Evolutionary conservation across 2,329 filamentous ascomycete species (phyloP).

Genomic region (Talaromyces sp.): DNA sequence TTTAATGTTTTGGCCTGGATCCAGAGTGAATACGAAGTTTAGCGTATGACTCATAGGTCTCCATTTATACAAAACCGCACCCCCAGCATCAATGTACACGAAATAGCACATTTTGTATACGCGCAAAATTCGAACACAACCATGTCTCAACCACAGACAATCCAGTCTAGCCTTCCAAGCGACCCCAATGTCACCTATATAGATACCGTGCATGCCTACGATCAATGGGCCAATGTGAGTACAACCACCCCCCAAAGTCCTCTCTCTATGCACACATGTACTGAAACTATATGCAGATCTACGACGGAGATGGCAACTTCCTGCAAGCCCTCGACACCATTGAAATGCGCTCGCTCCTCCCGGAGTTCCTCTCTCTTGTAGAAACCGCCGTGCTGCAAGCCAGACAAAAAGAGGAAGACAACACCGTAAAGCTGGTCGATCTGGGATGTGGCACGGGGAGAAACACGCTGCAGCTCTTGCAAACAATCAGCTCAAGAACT

Average conservation of each 20-base stretch:
- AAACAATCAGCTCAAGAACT: background rate
- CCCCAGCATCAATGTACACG: background rate
- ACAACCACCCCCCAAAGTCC: too few relatives aligned
- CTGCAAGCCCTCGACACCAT: constrained; percentile 59
- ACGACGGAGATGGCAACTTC: constrained; percentile 63
- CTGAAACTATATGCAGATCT: constrained; percentile 36
- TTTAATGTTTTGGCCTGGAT: background rate
- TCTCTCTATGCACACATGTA: too few relatives aligned
- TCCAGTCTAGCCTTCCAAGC: constrained; percentile 2
- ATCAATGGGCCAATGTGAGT: constrained; percentile 32
- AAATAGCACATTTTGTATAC: background rate
- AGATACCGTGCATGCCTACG: constrained; percentile 31
- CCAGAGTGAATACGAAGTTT: background rate
- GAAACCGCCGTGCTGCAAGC: background rate
- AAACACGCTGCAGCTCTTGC: constrained; percentile 51
- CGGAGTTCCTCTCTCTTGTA: constrained; percentile 35
- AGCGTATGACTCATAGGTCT: background rate
- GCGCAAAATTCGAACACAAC: background rate
- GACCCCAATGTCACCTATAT: constrained; percentile 19
- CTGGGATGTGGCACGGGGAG: constrained; percentile 62
- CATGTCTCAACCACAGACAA: constrained; percentile 9
- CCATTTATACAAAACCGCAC: too few relatives aligned
- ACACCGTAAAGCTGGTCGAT: constrained; percentile 47
- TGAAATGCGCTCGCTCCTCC: constrained; percentile 49
- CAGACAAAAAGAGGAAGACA: constrained; percentile 7